Percentiles rank a stretch among this genome's conserved stretches.
Evolutionary conservation across 148 eudicot genomes (phyloP).

Genomic region (Polygonum aviculare): DNA sequence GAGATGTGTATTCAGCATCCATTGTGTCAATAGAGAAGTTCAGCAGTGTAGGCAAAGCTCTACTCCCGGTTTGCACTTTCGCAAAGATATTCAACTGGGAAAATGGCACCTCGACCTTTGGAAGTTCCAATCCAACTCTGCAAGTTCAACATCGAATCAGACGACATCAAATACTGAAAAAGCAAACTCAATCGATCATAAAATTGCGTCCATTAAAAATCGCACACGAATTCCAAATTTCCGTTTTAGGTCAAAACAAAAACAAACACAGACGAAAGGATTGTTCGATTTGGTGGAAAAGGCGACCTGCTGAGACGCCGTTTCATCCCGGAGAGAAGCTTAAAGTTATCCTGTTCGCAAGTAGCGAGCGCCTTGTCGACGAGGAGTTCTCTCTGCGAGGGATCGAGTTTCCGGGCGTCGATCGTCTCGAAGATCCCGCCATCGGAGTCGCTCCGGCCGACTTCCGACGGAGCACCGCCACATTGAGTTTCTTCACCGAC

Average conservation of each 20-base stretch:
- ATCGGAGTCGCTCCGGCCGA: conserved; percentile 1
- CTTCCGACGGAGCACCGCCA: conserved; percentile 40
- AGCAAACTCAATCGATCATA: background rate
- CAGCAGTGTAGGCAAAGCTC: conserved; percentile 81
- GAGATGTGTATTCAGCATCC: conserved; percentile 39
- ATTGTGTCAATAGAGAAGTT: conserved; percentile 54
- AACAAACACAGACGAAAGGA: background rate
- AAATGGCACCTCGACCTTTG: conserved; percentile 75
- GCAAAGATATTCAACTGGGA: conserved; percentile 45
- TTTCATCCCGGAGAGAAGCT: conserved; percentile 66
- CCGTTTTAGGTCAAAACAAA: background rate
- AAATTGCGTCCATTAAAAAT: no score
- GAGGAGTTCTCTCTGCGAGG: conserved; percentile 44
- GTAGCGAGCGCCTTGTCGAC: conserved; percentile 67
- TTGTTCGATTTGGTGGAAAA: background rate
- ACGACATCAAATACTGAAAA: background rate
- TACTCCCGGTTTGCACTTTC: conserved; percentile 55
- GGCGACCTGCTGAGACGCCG: conserved; percentile 62
- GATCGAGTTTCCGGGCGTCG: conserved; percentile 66
- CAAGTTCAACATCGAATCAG: background rate
- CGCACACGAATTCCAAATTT: background rate
- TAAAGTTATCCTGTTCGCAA: conserved; percentile 65
- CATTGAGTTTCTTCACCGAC: conserved; percentile 37
- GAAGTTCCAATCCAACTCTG: conserved; percentile 72
- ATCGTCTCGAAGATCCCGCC: conserved; percentile 27